Percentiles rank a stretch among this genome's conserved stretches.
Conservation (phyloP, 768 basidiomycete species). For the Phlebiopsis gigantea region DNA sequence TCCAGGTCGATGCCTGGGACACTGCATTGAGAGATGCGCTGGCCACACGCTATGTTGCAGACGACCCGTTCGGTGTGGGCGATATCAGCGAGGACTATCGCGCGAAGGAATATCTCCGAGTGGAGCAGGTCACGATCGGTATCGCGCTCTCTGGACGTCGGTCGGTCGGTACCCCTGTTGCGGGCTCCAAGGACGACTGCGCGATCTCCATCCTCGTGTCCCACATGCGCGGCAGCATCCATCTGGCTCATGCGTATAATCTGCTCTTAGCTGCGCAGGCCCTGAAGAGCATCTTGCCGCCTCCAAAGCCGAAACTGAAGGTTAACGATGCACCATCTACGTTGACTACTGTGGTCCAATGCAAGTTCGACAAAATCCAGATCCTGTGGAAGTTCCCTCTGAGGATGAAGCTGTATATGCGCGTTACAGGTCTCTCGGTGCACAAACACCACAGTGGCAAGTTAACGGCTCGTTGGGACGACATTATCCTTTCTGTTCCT, state of each 20-base stretch:
- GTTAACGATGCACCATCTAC: conserved; percentile 17
- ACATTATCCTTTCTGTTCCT: conserved; percentile 52
- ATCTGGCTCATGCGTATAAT: conserved; percentile 67
- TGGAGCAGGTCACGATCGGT: conserved; percentile 31
- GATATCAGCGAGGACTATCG: conserved; percentile 26
- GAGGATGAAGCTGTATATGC: conserved; percentile 41
- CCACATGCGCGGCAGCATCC: conserved; percentile 45
- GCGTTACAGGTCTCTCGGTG: conserved; percentile 21
- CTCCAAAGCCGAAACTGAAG: conserved; percentile 14
- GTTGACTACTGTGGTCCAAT: conserved; percentile 18
- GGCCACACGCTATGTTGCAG: conserved; percentile 61
- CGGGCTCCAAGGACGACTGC: conserved; percentile 33
- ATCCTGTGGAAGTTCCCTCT: conserved; percentile 40
- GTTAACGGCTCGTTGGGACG: conserved; percentile 34
- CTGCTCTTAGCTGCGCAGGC: conserved; percentile 56
- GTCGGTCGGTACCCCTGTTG: conserved; percentile 6
- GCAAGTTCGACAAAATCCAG: conserved; percentile 42
- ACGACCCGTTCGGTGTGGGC: conserved; percentile 45
- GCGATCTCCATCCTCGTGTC: conserved; percentile 47
- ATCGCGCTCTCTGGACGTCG: conserved; percentile 21
- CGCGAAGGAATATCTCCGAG: conserved; percentile 40
- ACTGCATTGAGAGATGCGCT: conserved; percentile 55
- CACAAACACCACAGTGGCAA: conserved; percentile 17
- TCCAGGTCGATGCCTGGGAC: conserved; percentile 42
- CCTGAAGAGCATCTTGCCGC: conserved; percentile 34